A percentile compares a stretch with the other conserved stretches of the same genome.
Evolutionary conservation across 2,329 filamentous ascomycete species (phyloP).

Genomic region (Hypomyces perniciosus): DNA sequence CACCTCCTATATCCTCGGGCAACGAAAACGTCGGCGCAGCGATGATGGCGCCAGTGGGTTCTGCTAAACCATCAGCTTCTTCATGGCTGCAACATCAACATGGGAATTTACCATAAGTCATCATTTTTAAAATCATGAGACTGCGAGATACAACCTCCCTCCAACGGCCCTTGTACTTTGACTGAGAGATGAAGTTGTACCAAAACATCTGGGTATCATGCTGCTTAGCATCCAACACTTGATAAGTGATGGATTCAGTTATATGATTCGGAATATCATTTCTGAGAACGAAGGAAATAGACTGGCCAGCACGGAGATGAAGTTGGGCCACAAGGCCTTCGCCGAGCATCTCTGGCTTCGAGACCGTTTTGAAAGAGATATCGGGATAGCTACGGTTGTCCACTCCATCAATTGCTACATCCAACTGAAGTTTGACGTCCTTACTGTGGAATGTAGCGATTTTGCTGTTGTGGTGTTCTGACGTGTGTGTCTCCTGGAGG

Average conservation of each 20-base stretch:
- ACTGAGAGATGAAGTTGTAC: conserved; percentile 67
- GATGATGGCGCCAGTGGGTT: conserved; percentile 72
- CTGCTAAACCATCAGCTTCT: conserved; percentile 24
- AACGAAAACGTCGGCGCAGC: conserved; percentile 73
- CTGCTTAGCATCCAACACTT: conserved; percentile 56
- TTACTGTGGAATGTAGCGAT: conserved; percentile 58
- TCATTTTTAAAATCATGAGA: conserved; percentile 67
- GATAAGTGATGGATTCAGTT: conserved; percentile 51
- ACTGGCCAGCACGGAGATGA: conserved; percentile 58
- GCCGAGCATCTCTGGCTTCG: conserved; percentile 47
- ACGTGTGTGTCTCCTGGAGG: conserved; percentile 36
- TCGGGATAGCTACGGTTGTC: conserved; percentile 39
- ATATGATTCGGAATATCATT: conserved; percentile 54
- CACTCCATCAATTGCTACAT: conserved; percentile 59
- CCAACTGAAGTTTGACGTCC: conserved; percentile 56
- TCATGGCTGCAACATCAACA: neutral
- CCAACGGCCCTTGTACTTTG: conserved; percentile 66
- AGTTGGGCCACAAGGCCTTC: conserved; percentile 58
- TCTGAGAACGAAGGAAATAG: conserved; percentile 62
- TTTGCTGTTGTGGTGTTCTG: conserved; percentile 43
- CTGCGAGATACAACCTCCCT: conserved; percentile 65
- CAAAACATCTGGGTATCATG: conserved; percentile 66
- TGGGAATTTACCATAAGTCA: conserved; percentile 50
- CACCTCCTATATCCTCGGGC: conserved; percentile 66
- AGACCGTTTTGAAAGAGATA: conserved; percentile 50